Evolutionary conservation across 2,329 filamentous ascomycete genomes (phyloP).

Genomic region (Mycosphaerella sp.): DNA sequence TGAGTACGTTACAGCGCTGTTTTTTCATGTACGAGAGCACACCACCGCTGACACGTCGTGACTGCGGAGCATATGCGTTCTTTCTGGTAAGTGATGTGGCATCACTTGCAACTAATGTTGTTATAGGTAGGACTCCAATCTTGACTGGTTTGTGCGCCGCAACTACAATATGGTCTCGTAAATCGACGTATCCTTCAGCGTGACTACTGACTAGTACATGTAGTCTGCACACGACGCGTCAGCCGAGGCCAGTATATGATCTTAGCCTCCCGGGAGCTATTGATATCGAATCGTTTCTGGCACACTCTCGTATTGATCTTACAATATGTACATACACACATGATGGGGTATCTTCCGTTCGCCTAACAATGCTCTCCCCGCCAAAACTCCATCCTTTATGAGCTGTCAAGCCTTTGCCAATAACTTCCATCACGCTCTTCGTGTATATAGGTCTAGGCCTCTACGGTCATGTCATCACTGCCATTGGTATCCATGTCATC

Average conservation of each 20-base stretch:
- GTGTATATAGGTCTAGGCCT: background rate
- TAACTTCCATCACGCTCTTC: constrained; percentile 2
- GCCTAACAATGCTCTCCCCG: constrained; percentile 5
- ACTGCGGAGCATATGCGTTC: background rate
- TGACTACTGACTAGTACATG: no score
- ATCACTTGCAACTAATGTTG: no score
- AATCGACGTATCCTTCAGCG: no score
- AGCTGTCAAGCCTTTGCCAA: background rate
- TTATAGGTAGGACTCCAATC: no score
- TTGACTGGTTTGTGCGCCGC: no score
- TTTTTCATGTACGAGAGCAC: background rate
- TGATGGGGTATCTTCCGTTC: constrained; percentile 10
- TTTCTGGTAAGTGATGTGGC: no score
- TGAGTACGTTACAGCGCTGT: constrained; percentile 9
- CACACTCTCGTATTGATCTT: background rate
- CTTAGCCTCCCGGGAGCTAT: no score
- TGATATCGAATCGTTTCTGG: no score
- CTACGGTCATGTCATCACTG: constrained; percentile 7
- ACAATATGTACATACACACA: constrained; percentile 9
- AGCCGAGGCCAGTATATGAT: no score
- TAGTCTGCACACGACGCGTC: no score
- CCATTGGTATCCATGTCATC: constrained; percentile 10
- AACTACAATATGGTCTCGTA: no score
- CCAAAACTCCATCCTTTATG: background rate
- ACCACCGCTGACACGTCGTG: constrained; percentile 1